Evolutionary conservation across 331 rosid species (phyloP), one percentile per base, ranked within the genome.

Genomic region (Pyrus hybrid): DNA sequence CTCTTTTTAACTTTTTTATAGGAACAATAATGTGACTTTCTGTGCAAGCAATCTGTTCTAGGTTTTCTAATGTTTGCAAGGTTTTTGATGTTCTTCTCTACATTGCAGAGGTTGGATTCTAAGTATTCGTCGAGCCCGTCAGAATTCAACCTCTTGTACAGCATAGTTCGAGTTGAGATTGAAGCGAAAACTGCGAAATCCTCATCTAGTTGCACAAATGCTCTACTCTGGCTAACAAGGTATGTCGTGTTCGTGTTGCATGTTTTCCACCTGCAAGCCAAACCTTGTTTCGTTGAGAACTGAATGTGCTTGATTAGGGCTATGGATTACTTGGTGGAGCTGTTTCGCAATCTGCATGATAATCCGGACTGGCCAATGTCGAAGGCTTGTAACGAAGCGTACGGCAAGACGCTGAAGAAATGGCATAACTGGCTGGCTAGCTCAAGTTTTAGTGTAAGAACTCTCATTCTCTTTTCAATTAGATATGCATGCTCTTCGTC

Each of bases 311-410:
- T 41, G 13, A 37, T 37, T 37, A 76, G 79, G 57, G 67, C 67
- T 2, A 67, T 76, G 79, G 79, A 76, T n/a, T 76, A 76, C 73
- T 66, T 76, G 79, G 73, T 76, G 67, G 79, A 76, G 33, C 65
- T 66, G 37, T 76, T 76, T 35, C 35, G 64, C 14, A 35, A 58
- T 58, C 67, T 76, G 9, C 56, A 67, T 20, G 73, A 66, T 1
- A 41, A 76, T 67, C 79, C 65, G 23, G 73, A 67, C 13, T 67
- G 79, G 79, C 29, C 57, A 41, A 17, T 68, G 70, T 18, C 61
- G 11, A 63, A 76, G 49, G 75, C 80, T 76, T 76, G 75, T 20
- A 25, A 32, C 22, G 74, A 56, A 29, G 72, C 69, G 7, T 68
- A 58, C 20, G 63, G 6, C 80, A 41, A 57, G 74, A 76, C 75